Percentiles rank a stretch among this genome's conserved stretches.
phyloP scores from a whole-genome alignment of 2,329 filamentous ascomycete genomes.

The Cryphonectria japonica region DNA sequence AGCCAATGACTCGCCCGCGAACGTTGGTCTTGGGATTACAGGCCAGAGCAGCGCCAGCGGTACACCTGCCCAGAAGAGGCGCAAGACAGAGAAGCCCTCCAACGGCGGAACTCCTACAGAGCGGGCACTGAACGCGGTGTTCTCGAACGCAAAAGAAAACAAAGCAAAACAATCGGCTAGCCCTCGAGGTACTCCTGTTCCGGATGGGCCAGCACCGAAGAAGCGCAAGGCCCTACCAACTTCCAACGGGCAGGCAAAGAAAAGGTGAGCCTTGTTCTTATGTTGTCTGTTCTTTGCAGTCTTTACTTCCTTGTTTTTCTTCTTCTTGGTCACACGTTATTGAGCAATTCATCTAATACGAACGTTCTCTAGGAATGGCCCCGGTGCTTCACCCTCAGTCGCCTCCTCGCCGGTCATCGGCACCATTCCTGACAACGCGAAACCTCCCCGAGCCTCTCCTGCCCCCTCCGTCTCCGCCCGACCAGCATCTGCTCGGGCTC shows the following conservation, averaged over 20 bases:
- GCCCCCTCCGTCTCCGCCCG: conserved; percentile 60
- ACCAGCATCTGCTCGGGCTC: conserved; percentile 70
- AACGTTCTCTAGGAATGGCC: conserved; percentile 20
- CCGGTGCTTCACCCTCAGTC: conserved; percentile 63
- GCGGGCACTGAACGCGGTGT: conserved; percentile 66
- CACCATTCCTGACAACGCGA: conserved; percentile 66
- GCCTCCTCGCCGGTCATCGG: conserved; percentile 77
- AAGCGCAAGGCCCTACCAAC: conserved; percentile 68
- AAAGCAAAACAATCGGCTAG: conserved; percentile 65
- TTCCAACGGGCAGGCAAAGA: conserved; percentile 74
- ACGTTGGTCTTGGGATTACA: conserved; percentile 68
- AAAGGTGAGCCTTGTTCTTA: conserved; percentile 58
- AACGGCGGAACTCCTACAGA: conserved; percentile 62
- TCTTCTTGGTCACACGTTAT: neutral
- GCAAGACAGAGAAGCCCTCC: conserved; percentile 75
- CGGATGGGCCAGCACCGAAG: conserved; percentile 65
- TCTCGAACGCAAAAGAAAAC: conserved; percentile 49
- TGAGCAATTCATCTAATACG: conserved; percentile 39
- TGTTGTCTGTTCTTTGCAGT: conserved; percentile 31
- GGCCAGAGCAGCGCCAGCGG: conserved; percentile 56
- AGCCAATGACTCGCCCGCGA: conserved; percentile 32
- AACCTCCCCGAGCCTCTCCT: conserved; percentile 59
- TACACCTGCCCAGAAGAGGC: conserved; percentile 68
- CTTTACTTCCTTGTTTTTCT: neutral
- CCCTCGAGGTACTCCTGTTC: conserved; percentile 69